A percentile compares a stretch with the other conserved stretches of the same genome.
phyloP scores from a whole-genome alignment of 495 filamentous ascomycete genomes.

The Oidiodendron maius region DNA sequence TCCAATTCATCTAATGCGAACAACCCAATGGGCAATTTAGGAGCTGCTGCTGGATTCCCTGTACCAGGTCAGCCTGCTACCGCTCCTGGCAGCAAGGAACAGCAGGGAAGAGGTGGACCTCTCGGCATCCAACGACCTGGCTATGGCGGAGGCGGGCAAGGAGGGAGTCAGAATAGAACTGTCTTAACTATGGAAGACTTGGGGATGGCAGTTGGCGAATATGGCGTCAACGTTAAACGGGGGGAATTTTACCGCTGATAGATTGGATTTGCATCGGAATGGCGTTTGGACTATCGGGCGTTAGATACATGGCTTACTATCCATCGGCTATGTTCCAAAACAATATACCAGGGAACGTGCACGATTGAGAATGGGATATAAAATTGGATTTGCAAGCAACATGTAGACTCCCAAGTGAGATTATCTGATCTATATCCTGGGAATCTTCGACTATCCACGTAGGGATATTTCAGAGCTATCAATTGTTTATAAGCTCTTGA shows the following conservation, averaged over 20 bases:
- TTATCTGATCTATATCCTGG: too few species aligned
- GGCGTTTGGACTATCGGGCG: constrained; percentile 1
- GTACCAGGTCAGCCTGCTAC: constrained; percentile 52
- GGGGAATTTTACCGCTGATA: constrained; percentile 89
- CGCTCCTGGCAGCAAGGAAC: constrained; percentile 50
- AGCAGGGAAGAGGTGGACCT: constrained; percentile 50
- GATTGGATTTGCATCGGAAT: neutral
- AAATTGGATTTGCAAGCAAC: too few species aligned
- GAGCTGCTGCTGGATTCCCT: constrained; percentile 67
- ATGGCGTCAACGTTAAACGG: constrained; percentile 92
- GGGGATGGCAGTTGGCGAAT: constrained; percentile 94
- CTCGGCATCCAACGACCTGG: constrained; percentile 86
- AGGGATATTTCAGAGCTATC: too few species aligned
- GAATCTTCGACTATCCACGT: too few species aligned
- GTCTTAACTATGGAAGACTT: constrained; percentile 98
- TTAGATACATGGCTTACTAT: neutral
- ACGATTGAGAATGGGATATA: neutral
- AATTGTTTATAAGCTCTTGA: too few species aligned
- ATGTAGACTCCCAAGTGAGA: too few species aligned
- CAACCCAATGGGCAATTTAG: constrained; percentile 83
- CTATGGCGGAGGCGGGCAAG: constrained; percentile 87
- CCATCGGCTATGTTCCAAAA: neutral
- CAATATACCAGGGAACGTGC: neutral
- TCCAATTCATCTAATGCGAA: constrained; percentile 76
- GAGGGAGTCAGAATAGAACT: constrained; percentile 83